These are phyloP conservation scores for Rhazya stricta DNA, from an alignment of 257 asterid species.

Conservation along the genomic window DNA sequence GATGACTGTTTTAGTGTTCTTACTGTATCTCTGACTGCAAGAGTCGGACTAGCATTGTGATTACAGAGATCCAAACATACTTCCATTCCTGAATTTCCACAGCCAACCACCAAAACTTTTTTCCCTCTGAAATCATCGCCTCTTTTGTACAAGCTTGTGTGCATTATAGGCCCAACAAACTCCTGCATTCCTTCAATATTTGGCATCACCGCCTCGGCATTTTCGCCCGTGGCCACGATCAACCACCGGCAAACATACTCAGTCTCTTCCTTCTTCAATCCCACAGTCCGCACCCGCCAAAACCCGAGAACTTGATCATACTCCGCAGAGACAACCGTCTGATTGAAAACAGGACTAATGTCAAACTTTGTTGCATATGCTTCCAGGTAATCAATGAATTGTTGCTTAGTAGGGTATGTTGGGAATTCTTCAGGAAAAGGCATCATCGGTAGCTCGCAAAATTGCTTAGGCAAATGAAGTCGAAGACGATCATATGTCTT, in stretches of 20 bases:
- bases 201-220: conserved; percentile 70
- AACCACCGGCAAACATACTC: conserved; percentile 64
- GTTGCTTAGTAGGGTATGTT: conserved; percentile 65
- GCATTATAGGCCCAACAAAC: conserved; percentile 53
- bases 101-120: conserved; percentile 73
- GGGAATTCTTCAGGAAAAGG: conserved; percentile 65
- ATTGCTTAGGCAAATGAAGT: conserved; percentile 75
- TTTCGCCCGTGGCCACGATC: conserved; percentile 82
- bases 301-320: conserved; percentile 36
- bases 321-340: conserved; percentile 46
- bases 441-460: conserved; percentile 82
- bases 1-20: conserved; percentile 19
- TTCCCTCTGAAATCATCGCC: conserved; percentile 49
- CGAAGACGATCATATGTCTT: conserved; percentile 72
- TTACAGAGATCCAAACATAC: conserved; percentile 86
- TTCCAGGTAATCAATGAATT: conserved; percentile 56
- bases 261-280: conserved; percentile 6
- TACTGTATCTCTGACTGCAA: conserved; percentile 76
- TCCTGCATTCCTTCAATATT: conserved; percentile 46
- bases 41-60: conserved; percentile 55
- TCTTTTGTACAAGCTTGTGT: conserved; percentile 59
- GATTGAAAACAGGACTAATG: conserved; percentile 52
- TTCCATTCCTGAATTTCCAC: conserved; percentile 97
- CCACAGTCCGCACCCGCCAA: conserved; percentile 52
- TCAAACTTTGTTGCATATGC: conserved; percentile 48